A percentile compares a stretch with the other conserved stretches of the same genome.
These are phyloP conservation scores for Aureobasidium sp. DNA, from an alignment of 2,329 filamentous ascomycete genomes.

Conservation along the genomic window DNA sequence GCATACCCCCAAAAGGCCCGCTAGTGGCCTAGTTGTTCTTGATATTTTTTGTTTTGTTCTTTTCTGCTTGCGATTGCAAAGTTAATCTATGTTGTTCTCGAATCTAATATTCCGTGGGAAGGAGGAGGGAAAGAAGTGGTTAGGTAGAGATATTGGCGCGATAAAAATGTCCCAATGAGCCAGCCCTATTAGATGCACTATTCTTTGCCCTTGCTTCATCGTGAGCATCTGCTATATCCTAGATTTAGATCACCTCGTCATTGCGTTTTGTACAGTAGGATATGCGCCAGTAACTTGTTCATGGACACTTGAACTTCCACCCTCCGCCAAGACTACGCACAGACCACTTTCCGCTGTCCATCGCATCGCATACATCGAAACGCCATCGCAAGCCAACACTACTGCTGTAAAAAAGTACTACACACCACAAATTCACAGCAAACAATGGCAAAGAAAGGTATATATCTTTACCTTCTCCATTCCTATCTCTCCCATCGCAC, in stretches of 20 bases:
- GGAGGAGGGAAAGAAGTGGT: not conserved
- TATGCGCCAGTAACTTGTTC: no score
- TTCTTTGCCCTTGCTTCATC: no score
- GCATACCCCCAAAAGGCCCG: slow-evolving; percentile 10
- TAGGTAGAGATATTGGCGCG: not conserved
- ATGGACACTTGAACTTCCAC: not conserved
- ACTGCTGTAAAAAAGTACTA: no score
- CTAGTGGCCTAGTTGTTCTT: not conserved
- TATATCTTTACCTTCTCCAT: no score
- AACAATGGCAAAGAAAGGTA: slow-evolving; percentile 38
- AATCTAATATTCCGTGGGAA: slow-evolving; percentile 1
- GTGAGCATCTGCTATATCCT: no score
- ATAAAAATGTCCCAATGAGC: not conserved
- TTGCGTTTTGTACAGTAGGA: no score
- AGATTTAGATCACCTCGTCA: no score
- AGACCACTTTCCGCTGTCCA: slow-evolving; percentile 9
- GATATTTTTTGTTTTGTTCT: not conserved
- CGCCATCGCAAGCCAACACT: no score
- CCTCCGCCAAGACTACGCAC: not conserved
- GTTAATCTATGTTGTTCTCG: not conserved
- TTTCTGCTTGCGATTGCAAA: not conserved
- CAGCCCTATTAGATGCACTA: no score
- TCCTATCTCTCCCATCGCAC: not conserved
- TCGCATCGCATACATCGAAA: not conserved
- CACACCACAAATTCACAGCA: no score